Conservation (phyloP, 2,329 filamentous ascomycete genomes). For the Nannizzia gypsea region DNA sequence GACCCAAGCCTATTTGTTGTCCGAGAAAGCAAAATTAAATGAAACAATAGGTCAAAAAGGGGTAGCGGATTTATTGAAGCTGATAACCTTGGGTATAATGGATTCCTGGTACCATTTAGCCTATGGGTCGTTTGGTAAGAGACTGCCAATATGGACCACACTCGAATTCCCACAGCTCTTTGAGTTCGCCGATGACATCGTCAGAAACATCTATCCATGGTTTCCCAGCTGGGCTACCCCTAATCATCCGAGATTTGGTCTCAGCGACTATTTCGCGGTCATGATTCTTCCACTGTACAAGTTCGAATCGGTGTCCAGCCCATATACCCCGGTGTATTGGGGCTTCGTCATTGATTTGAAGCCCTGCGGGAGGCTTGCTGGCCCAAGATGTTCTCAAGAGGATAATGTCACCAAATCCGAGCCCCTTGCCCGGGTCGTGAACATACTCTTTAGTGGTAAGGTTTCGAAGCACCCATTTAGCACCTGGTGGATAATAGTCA, state of each 20-base stretch:
- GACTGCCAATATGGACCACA: background rate
- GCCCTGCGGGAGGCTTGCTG: background rate
- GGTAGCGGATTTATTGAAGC: background rate
- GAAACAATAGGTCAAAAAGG: too few relatives aligned
- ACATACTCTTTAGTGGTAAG: conserved; percentile 2
- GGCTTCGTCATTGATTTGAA: background rate
- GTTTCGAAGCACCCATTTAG: background rate
- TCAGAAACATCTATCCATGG: background rate
- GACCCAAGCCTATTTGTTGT: too few relatives aligned
- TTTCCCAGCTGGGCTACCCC: background rate
- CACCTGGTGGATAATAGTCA: conserved; percentile 1
- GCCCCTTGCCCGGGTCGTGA: background rate
- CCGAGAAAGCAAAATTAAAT: too few relatives aligned
- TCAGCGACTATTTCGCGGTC: background rate
- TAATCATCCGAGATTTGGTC: background rate
- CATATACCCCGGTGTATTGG: conserved; percentile 3
- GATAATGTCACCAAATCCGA: background rate
- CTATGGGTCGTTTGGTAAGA: background rate
- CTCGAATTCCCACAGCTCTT: background rate
- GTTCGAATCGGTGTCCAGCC: conserved; percentile 4
- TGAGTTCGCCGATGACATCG: background rate
- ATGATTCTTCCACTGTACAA: background rate
- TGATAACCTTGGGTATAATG: background rate
- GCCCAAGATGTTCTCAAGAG: background rate
- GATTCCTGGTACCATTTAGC: background rate